phyloP scores from a whole-genome alignment of 352 stramenopile species.

The Globisporangium iwayamae region DNA sequence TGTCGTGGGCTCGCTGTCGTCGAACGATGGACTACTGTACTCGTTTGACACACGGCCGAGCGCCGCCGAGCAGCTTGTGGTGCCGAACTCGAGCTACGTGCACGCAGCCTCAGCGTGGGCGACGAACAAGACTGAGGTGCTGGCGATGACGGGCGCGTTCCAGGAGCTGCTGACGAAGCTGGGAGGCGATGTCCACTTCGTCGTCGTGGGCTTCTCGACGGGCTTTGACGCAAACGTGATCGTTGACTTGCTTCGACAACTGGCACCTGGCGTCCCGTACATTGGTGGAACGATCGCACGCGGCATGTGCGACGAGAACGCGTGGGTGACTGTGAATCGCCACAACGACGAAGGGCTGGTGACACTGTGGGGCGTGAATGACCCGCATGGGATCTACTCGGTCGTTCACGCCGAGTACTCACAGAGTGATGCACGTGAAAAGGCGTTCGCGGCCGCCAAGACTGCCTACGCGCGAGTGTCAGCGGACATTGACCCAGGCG shows the following conservation, averaged over 20 bases:
- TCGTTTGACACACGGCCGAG: constrained; percentile 39
- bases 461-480: constrained; percentile 53
- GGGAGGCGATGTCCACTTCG: constrained; percentile 72
- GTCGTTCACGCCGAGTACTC: constrained; percentile 81
- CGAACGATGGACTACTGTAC: constrained; percentile 30
- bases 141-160: constrained; percentile 75
- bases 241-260: constrained; percentile 63
- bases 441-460: constrained; percentile 72
- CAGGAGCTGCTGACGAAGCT: constrained; percentile 81
- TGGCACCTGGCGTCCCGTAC: constrained; percentile 77
- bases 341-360: constrained; percentile 82
- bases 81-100: constrained; percentile 60
- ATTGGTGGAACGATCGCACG: constrained; percentile 82
- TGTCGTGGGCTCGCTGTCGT: constrained; percentile 20
- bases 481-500: constrained; percentile 50
- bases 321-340: constrained; percentile 85
- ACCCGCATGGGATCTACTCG: constrained; percentile 77
- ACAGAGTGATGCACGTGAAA: constrained; percentile 72
- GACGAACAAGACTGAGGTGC: constrained; percentile 66
- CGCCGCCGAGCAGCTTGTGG: constrained; percentile 47
- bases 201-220: constrained; percentile 84
- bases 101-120: constrained; percentile 69
- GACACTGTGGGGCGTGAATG: constrained; percentile 84
- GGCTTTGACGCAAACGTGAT: constrained; percentile 76
- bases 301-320: constrained; percentile 84